Conservation (phyloP, 2,329 filamentous ascomycete species). For the Penicillium sp. region DNA sequence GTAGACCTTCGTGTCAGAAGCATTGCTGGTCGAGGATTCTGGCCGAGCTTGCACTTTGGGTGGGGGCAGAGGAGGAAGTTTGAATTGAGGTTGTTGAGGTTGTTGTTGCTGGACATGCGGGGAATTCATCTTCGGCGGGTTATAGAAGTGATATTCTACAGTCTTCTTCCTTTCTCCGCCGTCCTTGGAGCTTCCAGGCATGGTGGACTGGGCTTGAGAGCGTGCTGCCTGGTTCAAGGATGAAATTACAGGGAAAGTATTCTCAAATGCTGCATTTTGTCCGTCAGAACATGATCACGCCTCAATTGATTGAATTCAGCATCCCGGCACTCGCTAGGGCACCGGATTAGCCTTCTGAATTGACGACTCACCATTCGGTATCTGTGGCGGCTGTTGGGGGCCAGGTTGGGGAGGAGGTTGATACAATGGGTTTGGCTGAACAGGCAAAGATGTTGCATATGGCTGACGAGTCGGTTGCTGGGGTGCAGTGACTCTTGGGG, state of each 20-base stretch:
- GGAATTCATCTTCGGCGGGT: neutral
- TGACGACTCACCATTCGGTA: neutral
- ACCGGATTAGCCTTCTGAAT: neutral
- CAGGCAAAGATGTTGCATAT: too few relatives aligned
- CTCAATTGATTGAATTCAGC: neutral
- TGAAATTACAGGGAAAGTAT: neutral
- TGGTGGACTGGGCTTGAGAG: neutral
- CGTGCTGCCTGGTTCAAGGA: neutral
- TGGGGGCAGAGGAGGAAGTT: neutral
- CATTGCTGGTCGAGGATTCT: neutral
- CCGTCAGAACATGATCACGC: neutral
- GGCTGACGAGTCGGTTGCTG: neutral
- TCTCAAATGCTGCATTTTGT: neutral
- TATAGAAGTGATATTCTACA: neutral
- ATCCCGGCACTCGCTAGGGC: neutral
- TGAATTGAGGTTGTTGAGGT: neutral
- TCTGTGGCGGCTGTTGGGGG: neutral
- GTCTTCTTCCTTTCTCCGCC: neutral
- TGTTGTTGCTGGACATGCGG: too few relatives aligned
- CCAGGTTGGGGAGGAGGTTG: neutral
- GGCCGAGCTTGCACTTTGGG: neutral
- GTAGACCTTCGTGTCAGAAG: too few relatives aligned
- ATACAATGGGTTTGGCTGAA: neutral
- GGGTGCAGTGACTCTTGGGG: neutral
- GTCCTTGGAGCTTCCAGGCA: neutral